Conservation (phyloP, 352 stramenopile genomes). For the Bremia lactucae region DNA sequence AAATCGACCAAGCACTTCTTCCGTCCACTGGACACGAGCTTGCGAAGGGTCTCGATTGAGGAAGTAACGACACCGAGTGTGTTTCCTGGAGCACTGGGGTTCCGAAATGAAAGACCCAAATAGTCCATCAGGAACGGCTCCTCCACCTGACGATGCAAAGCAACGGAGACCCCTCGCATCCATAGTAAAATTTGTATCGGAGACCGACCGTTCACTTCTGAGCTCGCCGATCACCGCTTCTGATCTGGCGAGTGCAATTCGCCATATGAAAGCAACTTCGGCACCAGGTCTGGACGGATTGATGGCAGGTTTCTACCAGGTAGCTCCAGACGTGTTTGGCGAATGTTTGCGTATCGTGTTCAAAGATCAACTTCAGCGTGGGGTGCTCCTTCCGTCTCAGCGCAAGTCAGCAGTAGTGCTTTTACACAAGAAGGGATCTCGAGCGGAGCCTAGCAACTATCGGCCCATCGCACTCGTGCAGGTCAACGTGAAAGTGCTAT, state of each 20-base stretch:
- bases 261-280: background rate
- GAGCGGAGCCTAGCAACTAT: background rate
- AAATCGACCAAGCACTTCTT: background rate
- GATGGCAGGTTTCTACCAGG: background rate
- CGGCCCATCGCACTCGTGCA: background rate
- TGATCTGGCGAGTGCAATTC: background rate
- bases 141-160: background rate
- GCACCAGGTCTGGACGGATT: background rate
- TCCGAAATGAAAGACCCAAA: background rate
- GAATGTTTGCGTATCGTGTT: background rate
- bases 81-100: background rate
- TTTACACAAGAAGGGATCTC: background rate
- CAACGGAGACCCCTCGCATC: background rate
- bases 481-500: background rate
- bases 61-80: background rate
- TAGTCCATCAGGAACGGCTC: background rate
- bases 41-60: background rate
- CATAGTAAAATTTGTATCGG: background rate
- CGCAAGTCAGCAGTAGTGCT: background rate
- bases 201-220: background rate
- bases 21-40: background rate
- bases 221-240: background rate
- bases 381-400: background rate
- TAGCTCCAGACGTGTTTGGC: background rate
- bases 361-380: background rate